These are phyloP conservation scores for Stereocaulon alpinum DNA, from an alignment of 495 filamentous ascomycete species.

Conservation along the genomic window DNA sequence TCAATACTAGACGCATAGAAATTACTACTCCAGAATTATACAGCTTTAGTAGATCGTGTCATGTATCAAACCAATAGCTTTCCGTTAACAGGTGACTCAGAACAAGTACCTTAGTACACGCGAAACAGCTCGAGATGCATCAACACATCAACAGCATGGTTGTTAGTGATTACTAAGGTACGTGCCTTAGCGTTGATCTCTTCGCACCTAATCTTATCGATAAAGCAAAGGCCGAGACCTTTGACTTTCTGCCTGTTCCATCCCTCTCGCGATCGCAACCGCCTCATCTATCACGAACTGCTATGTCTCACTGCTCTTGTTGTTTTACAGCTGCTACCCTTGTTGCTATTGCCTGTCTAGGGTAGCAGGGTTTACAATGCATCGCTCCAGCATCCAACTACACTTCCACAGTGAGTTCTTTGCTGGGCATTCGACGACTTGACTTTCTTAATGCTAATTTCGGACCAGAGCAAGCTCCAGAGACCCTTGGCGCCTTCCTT, in stretches of 20 bases:
- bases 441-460: not conserved
- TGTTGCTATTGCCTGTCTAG: not conserved
- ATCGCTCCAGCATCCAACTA: conserved; percentile 3
- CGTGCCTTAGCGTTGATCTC: too few species aligned
- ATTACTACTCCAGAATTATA: not conserved
- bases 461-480: conserved; percentile 1
- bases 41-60: not conserved
- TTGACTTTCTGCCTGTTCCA: not conserved
- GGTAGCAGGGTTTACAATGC: not conserved
- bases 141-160: too few species aligned
- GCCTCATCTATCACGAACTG: not conserved
- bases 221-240: not conserved
- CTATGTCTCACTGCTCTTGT: not conserved
- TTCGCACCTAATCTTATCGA: too few species aligned
- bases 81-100: too few species aligned
- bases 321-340: too few species aligned
- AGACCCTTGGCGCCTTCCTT: conserved; percentile 8
- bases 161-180: too few species aligned
- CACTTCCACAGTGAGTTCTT: conserved; percentile 1
- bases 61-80: too few species aligned
- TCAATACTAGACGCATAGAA: conserved; percentile 4
- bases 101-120: too few species aligned
- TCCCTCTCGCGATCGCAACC: not conserved
- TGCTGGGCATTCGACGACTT: not conserved
- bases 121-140: too few species aligned